These are phyloP conservation scores for Vanrija pseudolonga DNA, from an alignment of 1,284 basidiomycete genomes.

Conservation along the genomic window DNA sequence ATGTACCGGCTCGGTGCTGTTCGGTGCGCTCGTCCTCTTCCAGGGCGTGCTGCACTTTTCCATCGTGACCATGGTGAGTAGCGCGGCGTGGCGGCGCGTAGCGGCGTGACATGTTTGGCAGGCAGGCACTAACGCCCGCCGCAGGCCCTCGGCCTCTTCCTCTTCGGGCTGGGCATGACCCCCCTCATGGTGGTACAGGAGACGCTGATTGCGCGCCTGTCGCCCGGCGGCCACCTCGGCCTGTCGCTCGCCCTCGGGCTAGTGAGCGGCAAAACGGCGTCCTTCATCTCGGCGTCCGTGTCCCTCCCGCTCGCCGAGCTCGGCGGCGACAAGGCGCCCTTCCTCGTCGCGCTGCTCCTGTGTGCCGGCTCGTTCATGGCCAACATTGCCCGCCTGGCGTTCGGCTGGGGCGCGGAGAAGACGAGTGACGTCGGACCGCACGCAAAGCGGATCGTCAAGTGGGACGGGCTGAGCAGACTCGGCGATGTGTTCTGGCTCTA, in stretches of 20 bases:
- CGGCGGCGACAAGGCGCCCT: constrained; percentile 66
- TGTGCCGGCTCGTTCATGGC: constrained; percentile 62
- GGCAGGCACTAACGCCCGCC: too few relatives aligned
- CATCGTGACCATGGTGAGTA: constrained; percentile 25
- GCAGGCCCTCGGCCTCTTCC: constrained; percentile 50
- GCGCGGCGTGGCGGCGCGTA: neutral
- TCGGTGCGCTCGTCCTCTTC: constrained; percentile 53
- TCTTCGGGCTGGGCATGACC: constrained; percentile 73
- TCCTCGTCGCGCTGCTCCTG: constrained; percentile 64
- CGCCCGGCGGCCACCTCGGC: constrained; percentile 67
- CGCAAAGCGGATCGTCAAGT: constrained; percentile 18
- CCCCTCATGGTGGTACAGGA: constrained; percentile 60
- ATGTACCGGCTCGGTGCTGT: constrained; percentile 65
- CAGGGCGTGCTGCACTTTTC: constrained; percentile 16
- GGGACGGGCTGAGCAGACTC: constrained; percentile 48
- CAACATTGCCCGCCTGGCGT: constrained; percentile 66
- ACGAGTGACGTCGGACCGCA: constrained; percentile 52
- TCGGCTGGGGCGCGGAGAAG: constrained; percentile 62
- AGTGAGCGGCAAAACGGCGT: constrained; percentile 69
- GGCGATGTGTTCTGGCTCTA: constrained; percentile 77
- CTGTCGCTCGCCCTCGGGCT: constrained; percentile 73
- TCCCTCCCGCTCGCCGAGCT: constrained; percentile 48
- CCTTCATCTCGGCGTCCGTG: constrained; percentile 67
- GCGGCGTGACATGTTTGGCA: too few relatives aligned
- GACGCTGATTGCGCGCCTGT: constrained; percentile 62